A percentile compares a stretch with the other conserved stretches of the same genome.
phyloP scores from a whole-genome alignment of 805 yeast genomes.

The Monosporozyma siamensis region DNA sequence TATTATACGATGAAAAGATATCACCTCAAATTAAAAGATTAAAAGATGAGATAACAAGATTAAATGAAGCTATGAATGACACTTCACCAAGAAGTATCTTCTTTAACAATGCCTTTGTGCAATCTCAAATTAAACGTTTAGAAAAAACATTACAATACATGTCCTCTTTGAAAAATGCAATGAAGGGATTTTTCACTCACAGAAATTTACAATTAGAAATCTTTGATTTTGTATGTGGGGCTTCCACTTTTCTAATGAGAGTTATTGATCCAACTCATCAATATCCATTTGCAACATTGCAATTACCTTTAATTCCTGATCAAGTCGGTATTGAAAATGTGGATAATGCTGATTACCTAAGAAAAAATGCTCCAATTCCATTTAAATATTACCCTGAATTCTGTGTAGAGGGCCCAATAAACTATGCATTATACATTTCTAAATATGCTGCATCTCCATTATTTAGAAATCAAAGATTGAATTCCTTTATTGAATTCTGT shows the following conservation, averaged over 20 bases:
- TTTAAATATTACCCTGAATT: constrained; percentile 83
- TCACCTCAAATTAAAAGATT: constrained; percentile 42
- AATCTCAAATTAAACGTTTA: constrained; percentile 42
- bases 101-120: constrained; percentile 4
- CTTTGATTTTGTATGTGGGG: constrained; percentile 70
- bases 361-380: constrained; percentile 58
- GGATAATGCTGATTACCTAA: constrained; percentile 64
- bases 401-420: constrained; percentile 70
- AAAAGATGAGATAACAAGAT: constrained; percentile 28
- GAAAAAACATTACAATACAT: constrained; percentile 34
- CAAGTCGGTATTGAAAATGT: constrained; percentile 54
- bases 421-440: constrained; percentile 55
- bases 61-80: constrained; percentile 5
- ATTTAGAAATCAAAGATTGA: constrained; percentile 42
- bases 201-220: constrained; percentile 52
- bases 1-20: constrained; percentile 46
- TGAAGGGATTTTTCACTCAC: constrained; percentile 54
- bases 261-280: constrained; percentile 62
- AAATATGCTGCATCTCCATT: constrained; percentile 50
- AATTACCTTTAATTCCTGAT: constrained; percentile 52
- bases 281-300: constrained; percentile 45
- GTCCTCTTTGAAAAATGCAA: constrained; percentile 43
- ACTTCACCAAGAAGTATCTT: neutral
- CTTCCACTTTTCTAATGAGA: constrained; percentile 60
- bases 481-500: constrained; percentile 57